Base-by-base conservation (phyloP, 2,329 filamentous ascomycete species). In the Pseudogymnoascus destructans region DNA sequence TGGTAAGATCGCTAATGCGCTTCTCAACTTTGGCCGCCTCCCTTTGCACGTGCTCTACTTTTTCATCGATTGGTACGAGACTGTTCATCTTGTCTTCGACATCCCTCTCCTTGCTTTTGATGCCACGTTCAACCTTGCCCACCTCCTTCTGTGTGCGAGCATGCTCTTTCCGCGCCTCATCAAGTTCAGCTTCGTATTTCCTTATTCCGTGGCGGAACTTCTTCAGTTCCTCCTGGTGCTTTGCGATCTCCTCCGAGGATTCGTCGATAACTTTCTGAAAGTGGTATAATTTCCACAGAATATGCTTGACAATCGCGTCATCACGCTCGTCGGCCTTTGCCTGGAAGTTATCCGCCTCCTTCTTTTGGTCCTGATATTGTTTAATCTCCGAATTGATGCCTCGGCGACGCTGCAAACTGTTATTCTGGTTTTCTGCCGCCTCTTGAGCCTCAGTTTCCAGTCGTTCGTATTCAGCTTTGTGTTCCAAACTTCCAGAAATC, bases 341-440 rank as follows among this genome's bases (percentile, higher is more conserved):
- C 68, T 95, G 87, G 69, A 92, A 98, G 65, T 86, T 92, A 64
- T 98, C 93, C 4, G 92, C 92, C 69, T 97, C 93, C 64, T 84
- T 85, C 74, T 97, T 97, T 72, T 97, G 92, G 70, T 97, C 90
- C 67, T 95, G 87, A 67, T 96, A 98, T 67, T 95, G 90, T 70
- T 93, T 95, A 70, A 98, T 95, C 72, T 98, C 93, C 2, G 90
- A 92, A 71, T 97, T 97, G 73, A 98, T 96, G 54, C 88, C 90
- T 64, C 93, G 84, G 32, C 93, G 87, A 61, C 91, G 83, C 67
- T 93, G 87, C 7, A 97, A 81, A 69, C 95, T 91, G 64, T 89
- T 87, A 46, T 84, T 88, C 64, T 95, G 89, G 63, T 95, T 89
- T 66, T 97, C 92, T 1, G 86, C 82, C 5, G 92, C 90, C 65